These are phyloP conservation scores for Fraxinus baroniana DNA, from an alignment of 305 asterid genomes.

Conservation along the genomic window DNA sequence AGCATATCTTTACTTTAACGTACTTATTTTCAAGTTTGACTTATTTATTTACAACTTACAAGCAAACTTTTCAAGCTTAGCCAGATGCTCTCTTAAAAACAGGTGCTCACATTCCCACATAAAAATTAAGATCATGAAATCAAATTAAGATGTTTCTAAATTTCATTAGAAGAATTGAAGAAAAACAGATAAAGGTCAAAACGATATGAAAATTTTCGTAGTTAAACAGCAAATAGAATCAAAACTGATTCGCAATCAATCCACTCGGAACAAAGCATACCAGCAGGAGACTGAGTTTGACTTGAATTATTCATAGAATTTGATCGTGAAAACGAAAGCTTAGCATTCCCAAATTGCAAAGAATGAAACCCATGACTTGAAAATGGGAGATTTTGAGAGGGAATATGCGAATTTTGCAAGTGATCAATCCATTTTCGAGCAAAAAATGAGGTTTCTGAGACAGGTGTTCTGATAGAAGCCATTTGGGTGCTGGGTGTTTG, in stretches of 20 bases:
- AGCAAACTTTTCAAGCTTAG: neutral
- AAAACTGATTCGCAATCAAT: neutral
- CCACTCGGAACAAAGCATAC: conserved; percentile 29
- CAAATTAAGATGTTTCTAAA: neutral
- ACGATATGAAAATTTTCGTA: neutral
- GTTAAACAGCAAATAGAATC: neutral
- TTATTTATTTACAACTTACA: neutral
- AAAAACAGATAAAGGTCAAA: neutral
- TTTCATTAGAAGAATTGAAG: neutral
- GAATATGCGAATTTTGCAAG: conserved; percentile 24
- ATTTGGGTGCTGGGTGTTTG: conserved; percentile 23
- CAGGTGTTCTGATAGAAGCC: conserved; percentile 49
- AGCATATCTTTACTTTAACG: neutral
- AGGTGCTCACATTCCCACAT: neutral
- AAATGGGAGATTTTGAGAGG: conserved; percentile 31
- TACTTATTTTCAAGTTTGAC: neutral
- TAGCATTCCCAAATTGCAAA: conserved; percentile 22
- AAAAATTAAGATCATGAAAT: neutral
- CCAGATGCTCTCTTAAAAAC: neutral
- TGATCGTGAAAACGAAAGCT: conserved; percentile 15
- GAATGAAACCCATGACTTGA: conserved; percentile 29
- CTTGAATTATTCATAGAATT: conserved; percentile 38
- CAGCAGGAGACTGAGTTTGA: conserved; percentile 39
- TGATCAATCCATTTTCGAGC: conserved; percentile 21
- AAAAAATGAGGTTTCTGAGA: conserved; percentile 33